These are phyloP conservation scores for Podospora pseudopauciseta DNA, from an alignment of 495 filamentous ascomycete genomes.

Conservation along the genomic window DNA sequence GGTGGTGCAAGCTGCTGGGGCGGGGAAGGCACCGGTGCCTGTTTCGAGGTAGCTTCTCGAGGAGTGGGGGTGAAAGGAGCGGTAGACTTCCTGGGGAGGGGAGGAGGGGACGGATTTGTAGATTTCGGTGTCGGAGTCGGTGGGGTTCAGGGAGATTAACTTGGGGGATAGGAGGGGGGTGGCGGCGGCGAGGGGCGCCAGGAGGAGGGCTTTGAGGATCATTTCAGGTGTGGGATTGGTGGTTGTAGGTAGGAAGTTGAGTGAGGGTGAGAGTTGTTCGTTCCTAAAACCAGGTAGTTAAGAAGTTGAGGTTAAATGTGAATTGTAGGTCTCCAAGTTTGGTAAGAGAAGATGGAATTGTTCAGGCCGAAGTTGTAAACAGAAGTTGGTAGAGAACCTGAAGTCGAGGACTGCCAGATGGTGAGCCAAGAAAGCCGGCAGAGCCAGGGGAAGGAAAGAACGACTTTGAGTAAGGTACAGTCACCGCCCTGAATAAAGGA, in stretches of 20 bases:
- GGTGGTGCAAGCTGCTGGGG: conserved; percentile 18
- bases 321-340: background rate
- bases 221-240: background rate
- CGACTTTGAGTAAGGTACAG: background rate
- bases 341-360: background rate
- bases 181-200: background rate
- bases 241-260: background rate
- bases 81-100: background rate
- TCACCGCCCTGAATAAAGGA: too few relatives aligned
- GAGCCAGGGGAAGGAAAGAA: background rate
- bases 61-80: background rate
- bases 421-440: background rate
- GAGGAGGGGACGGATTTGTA: background rate
- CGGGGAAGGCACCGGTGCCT: background rate
- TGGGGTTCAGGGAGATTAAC: background rate
- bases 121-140: background rate
- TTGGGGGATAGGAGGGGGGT: background rate
- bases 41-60: background rate
- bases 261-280: background rate
- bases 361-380: background rate
- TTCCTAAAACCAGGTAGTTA: background rate
- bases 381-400: background rate
- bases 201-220: background rate
- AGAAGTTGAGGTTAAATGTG: background rate
- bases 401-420: background rate